Evolutionary conservation across 139 green algal genomes (phyloP).

Genomic region (Chlamydomonas schloesseri): DNA sequence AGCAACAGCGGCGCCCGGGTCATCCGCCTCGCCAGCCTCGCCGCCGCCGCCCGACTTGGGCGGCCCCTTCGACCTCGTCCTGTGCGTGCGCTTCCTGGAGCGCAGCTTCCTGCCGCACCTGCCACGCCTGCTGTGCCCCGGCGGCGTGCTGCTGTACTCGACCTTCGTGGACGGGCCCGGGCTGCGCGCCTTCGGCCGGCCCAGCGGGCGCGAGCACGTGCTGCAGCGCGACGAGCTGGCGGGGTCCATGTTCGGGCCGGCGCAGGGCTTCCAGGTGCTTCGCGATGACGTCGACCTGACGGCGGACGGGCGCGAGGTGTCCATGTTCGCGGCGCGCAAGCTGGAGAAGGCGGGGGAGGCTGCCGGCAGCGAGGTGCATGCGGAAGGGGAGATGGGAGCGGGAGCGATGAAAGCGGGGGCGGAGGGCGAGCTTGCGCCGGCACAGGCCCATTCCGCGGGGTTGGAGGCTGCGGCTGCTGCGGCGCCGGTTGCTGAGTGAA

Average conservation of each 20-base stretch:
- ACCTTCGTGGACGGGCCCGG: conserved; percentile 60
- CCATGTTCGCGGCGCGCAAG: conserved; percentile 46
- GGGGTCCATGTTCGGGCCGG: conserved; percentile 34
- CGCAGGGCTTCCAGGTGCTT: conserved; percentile 56
- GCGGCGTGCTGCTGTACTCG: conserved; percentile 54
- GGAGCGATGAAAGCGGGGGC: too few species aligned
- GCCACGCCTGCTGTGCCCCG: conserved; percentile 30
- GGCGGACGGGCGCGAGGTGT: conserved; percentile 43
- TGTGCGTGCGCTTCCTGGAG: conserved; percentile 58
- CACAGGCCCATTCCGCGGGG: too few species aligned
- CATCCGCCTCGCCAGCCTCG: background rate
- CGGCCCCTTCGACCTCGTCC: conserved; percentile 48
- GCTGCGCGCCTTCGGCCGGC: conserved; percentile 51
- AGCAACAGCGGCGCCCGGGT: too few species aligned
- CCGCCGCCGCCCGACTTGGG: background rate
- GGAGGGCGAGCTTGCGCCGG: too few species aligned
- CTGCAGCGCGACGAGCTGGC: conserved; percentile 57
- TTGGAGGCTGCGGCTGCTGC: too few species aligned
- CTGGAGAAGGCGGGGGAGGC: background rate
- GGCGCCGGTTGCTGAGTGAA: too few species aligned
- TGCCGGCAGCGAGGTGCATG: too few species aligned
- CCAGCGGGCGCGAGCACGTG: conserved; percentile 49
- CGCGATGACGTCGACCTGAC: conserved; percentile 32
- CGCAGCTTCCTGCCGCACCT: conserved; percentile 45
- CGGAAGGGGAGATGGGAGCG: too few species aligned